Evolutionary conservation across 208 protist genomes (phyloP).

Genomic region (Herpetomonas samuelpessoai): DNA sequence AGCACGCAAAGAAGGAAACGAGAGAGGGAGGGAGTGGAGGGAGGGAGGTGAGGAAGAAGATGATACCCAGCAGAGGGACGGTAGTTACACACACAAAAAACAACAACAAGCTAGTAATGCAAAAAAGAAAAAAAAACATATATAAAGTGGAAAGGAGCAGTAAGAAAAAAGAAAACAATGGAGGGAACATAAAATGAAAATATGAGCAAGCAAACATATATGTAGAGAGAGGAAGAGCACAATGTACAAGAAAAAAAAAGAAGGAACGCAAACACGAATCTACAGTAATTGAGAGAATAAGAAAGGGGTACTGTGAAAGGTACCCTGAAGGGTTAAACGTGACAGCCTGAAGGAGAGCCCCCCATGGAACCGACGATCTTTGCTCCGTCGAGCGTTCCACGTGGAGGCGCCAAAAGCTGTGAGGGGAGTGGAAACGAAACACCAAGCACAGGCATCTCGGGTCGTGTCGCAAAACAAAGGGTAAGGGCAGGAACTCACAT

Average conservation of each 20-base stretch:
- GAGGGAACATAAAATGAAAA: conserved; percentile 9
- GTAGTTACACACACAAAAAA: conserved; percentile 4
- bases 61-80: not conserved
- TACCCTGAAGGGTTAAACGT: no score
- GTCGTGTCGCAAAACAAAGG: no score
- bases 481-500: no score
- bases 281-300: not conserved
- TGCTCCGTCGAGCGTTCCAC: no score
- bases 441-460: no score
- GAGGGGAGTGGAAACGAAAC: no score
- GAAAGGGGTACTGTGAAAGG: conserved; percentile 1
- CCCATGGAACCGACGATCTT: no score
- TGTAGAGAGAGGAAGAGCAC: no score
- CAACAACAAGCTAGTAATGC: conserved; percentile 1
- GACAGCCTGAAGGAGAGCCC: no score
- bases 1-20: not conserved
- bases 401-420: no score
- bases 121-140: conserved; percentile 2
- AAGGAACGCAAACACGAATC: conserved; percentile 1
- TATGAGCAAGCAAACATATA: no score
- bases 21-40: conserved; percentile 3
- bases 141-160: conserved; percentile 5
- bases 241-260: conserved; percentile 7
- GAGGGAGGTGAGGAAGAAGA: conserved; percentile 1
- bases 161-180: conserved; percentile 4